These are phyloP conservation scores for Nannochloropsis salina DNA, from an alignment of 108 stramenopile genomes.

Conservation along the genomic window DNA sequence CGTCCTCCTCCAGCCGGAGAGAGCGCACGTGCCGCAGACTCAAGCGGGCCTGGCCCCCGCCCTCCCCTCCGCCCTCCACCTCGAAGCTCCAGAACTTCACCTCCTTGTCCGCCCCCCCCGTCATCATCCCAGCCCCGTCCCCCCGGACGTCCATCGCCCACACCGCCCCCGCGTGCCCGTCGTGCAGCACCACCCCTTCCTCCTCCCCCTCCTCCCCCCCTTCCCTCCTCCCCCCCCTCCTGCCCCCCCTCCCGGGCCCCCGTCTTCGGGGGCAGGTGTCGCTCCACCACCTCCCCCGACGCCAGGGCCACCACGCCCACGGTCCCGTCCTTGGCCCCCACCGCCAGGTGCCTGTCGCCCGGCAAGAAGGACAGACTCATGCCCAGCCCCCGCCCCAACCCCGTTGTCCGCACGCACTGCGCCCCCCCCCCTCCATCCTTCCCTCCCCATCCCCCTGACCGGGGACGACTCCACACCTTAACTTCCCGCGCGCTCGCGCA, in stretches of 20 bases:
- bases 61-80: constrained; percentile 28
- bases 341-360: constrained; percentile 60
- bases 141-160: constrained; percentile 58
- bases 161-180: constrained; percentile 49
- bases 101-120: constrained; percentile 84
- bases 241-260: neutral
- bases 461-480: constrained; percentile 70
- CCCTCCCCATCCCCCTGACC: neutral
- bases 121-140: constrained; percentile 60
- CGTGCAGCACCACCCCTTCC: constrained; percentile 36
- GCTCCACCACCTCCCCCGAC: constrained; percentile 20
- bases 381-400: constrained; percentile 63
- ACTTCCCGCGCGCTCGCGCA: constrained; percentile 71
- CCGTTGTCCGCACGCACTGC: constrained; percentile 69
- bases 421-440: constrained; percentile 29
- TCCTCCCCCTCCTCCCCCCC: constrained; percentile 30
- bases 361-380: constrained; percentile 85
- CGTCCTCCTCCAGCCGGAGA: constrained; percentile 87
- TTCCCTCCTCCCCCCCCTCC: neutral
- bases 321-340: constrained; percentile 51
- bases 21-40: constrained; percentile 76
- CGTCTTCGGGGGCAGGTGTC: neutral
- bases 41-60: constrained; percentile 21
- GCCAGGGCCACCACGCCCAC: constrained; percentile 22
- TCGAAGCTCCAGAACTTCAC: constrained; percentile 92